Base-by-base conservation (phyloP, 2,329 filamentous ascomycete genomes). In the Claviceps sp. region DNA sequence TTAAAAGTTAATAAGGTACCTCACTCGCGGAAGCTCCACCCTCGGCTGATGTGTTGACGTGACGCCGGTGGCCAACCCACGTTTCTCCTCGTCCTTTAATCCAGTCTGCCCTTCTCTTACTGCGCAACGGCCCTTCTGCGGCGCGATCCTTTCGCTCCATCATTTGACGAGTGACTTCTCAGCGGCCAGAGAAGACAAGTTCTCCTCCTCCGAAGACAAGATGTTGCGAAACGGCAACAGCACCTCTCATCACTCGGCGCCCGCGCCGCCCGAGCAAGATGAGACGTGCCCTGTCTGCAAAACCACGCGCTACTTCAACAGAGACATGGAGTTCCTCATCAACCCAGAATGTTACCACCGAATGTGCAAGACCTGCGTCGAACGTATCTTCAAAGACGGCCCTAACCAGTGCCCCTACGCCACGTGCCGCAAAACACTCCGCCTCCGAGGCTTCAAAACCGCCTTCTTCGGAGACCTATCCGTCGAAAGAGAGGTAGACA, bases 321-420 rank as follows among this genome's bases (percentile, higher is more conserved):
- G 83, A 55, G 85, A 89, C 71, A 90, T 98, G 79, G 79, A 85
- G 58, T 97, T 98, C 71, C 85, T 93, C 60, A 90, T 98, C 72
- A 96, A 97, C 67, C 89, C 91, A 8, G 89, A 95, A 75, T 98
- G 93, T 78, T 98, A 98, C 75, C 93, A 98, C 75, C 89, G 89
- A 60, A 97, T 98, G 88, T 98, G 93, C 75, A 85, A 89, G 67
- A 90, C 87, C 53, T 98, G 93, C 72, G 90, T 97, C 43, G 87
- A 91, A 68, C 86, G 91, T 52, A 87, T 97, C 61, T 98, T 97
- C 76, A 86, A 85, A 38, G 84, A 88, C 52, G 93, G 93, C 0
- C 93, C 93, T 0, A 88, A 89, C 52, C 87, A 89, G 55, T 98
- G 94, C 65, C 93, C 93, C 1, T 88, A 96, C 54, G 87, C 88